Percentiles rank a stretch among this genome's conserved stretches.
These are phyloP conservation scores for Didymella sp. DNA, from an alignment of 2,329 filamentous ascomycete species.

Conservation along the genomic window DNA sequence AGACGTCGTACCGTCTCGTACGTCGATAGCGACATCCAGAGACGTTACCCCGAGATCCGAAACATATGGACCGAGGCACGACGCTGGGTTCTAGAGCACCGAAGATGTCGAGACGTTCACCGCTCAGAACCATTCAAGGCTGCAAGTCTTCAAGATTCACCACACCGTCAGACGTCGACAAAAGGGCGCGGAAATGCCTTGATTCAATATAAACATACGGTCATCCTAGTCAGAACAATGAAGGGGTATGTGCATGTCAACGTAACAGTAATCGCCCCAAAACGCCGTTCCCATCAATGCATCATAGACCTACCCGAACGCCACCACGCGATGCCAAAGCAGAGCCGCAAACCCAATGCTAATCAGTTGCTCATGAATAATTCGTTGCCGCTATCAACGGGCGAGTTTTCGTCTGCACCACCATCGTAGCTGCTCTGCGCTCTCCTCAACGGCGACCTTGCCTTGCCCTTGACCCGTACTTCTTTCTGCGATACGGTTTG, in stretches of 20 bases:
- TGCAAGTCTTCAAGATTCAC: neutral
- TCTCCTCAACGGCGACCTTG: constrained; percentile 41
- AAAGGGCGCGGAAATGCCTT: neutral
- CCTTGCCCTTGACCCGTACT: constrained; percentile 24
- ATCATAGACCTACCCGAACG: constrained; percentile 5
- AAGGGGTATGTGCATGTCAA: constrained; percentile 12
- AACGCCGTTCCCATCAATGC: constrained; percentile 13
- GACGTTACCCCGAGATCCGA: neutral
- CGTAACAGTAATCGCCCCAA: neutral
- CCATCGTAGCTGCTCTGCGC: constrained; percentile 42
- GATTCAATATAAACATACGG: neutral
- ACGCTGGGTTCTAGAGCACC: neutral
- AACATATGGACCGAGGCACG: constrained; percentile 8
- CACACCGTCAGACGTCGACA: neutral
- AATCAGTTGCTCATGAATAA: constrained; percentile 20
- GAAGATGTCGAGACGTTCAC: neutral
- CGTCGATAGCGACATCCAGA: constrained; percentile 12
- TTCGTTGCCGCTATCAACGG: constrained; percentile 18
- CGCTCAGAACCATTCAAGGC: neutral
- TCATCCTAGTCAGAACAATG: neutral
- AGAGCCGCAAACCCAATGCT: neutral
- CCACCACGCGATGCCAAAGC: neutral
- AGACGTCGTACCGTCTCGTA: constrained; percentile 5
- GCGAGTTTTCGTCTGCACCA: constrained; percentile 21
- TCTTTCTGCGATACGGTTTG: constrained; percentile 18